Evolutionary conservation across 2,329 filamentous ascomycete genomes (phyloP).

Genomic region (Periglandula ipomoeae): DNA sequence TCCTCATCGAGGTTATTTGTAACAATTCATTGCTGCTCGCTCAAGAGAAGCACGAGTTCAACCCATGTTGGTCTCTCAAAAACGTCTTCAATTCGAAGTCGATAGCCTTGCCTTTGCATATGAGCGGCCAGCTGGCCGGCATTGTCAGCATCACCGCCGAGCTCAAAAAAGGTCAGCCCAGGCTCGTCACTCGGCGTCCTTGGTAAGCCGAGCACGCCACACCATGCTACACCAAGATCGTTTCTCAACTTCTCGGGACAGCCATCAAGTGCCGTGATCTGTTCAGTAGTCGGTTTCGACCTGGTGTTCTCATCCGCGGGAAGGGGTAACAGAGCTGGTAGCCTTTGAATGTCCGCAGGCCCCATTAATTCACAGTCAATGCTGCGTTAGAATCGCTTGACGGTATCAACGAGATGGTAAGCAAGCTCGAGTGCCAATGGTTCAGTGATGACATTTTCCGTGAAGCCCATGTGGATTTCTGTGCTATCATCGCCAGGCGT

Average conservation of each 20-base stretch:
- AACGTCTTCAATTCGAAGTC: conserved; percentile 1
- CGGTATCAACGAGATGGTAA: not conserved
- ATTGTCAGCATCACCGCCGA: conserved; percentile 1
- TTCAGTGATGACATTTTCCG: conserved; percentile 1
- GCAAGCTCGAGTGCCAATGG: not conserved
- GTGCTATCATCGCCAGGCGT: conserved; percentile 1
- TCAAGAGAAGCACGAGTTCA: not conserved
- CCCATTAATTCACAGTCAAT: not conserved
- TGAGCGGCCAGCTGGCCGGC: conserved; percentile 3
- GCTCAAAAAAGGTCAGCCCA: not conserved
- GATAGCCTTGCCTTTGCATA: conserved; percentile 1
- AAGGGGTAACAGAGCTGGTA: not conserved
- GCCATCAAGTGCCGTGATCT: not conserved
- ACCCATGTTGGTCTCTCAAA: not conserved
- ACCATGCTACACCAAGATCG: not conserved
- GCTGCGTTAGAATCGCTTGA: not conserved
- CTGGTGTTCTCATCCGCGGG: not conserved
- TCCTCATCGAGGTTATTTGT: not conserved
- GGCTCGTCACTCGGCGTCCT: not conserved
- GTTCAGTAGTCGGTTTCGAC: not conserved
- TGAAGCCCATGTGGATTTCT: not conserved
- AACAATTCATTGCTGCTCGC: not conserved
- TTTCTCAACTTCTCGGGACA: not conserved
- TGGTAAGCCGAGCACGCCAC: not conserved
- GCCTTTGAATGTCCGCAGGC: not conserved